phyloP scores from a whole-genome alignment of 495 filamentous ascomycete genomes.

The Aspergillus diversus region DNA sequence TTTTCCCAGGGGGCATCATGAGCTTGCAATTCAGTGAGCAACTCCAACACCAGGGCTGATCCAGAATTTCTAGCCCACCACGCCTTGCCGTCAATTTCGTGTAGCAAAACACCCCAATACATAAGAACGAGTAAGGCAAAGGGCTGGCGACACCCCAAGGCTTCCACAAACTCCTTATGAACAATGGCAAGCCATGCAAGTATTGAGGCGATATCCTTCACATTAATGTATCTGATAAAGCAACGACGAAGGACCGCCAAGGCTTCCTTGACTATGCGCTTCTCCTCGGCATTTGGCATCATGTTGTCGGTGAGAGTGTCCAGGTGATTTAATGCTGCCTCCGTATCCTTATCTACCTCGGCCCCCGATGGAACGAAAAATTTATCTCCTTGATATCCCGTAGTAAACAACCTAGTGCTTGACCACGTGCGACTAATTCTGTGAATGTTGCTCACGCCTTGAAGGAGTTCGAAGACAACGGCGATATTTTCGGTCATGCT shows the following conservation, averaged over 20 bases:
- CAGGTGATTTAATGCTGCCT: constrained; percentile 32
- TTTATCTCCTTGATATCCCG: constrained; percentile 11
- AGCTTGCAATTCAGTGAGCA: constrained; percentile 27
- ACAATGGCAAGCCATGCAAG: constrained; percentile 42
- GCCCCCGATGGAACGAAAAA: constrained; percentile 22
- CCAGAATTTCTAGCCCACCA: constrained; percentile 47
- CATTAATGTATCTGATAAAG: constrained; percentile 29
- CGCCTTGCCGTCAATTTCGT: constrained; percentile 36
- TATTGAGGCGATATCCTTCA: constrained; percentile 33
- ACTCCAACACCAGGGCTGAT: constrained; percentile 35
- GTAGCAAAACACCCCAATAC: constrained; percentile 43
- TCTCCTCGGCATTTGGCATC: constrained; percentile 28
- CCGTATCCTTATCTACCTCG: constrained; percentile 31
- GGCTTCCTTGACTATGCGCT: constrained; percentile 36
- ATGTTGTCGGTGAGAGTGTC: constrained; percentile 31
- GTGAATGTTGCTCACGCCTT: constrained; percentile 41
- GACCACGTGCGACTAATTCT: constrained; percentile 38
- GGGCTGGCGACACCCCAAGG: constrained; percentile 35
- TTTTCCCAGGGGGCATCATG: constrained; percentile 30
- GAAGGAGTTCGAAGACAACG: constrained; percentile 41
- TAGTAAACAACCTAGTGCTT: constrained; percentile 32
- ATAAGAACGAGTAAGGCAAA: constrained; percentile 40
- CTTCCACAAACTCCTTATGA: constrained; percentile 41
- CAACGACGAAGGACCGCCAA: constrained; percentile 35
- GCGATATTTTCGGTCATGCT: constrained; percentile 45